Conservation (phyloP, 2,329 filamentous ascomycete species). For the Huntiella moniliformis region DNA sequence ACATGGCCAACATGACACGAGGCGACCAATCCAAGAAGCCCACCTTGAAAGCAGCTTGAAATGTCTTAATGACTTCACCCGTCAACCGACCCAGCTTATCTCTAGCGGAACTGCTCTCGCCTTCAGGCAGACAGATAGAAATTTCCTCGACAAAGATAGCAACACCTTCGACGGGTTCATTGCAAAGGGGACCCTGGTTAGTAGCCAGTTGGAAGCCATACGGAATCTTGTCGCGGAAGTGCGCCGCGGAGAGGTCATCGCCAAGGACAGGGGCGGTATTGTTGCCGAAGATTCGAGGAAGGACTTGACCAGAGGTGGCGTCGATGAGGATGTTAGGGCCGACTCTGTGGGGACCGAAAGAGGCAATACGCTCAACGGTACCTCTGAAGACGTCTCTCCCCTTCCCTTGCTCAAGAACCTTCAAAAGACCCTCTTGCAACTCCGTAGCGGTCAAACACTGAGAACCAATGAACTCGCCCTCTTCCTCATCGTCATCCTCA, state of each 20-base stretch:
- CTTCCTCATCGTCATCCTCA: conserved; percentile 19
- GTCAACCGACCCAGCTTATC: conserved; percentile 53
- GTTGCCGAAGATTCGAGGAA: conserved; percentile 46
- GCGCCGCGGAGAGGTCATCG: conserved; percentile 37
- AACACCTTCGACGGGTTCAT: conserved; percentile 82
- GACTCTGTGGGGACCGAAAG: conserved; percentile 69
- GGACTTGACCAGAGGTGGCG: conserved; percentile 48
- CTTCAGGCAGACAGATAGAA: conserved; percentile 35
- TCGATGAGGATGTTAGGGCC: conserved; percentile 87
- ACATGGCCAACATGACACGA: conserved; percentile 91
- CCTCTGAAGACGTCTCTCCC: conserved; percentile 60
- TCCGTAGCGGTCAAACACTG: conserved; percentile 52
- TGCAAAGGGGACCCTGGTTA: conserved; percentile 72
- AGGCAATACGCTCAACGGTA: conserved; percentile 61
- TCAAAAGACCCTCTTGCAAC: conserved; percentile 53
- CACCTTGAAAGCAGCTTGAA: conserved; percentile 63
- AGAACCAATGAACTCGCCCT: conserved; percentile 36
- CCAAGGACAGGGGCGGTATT: conserved; percentile 23
- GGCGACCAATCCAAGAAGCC: conserved; percentile 94
- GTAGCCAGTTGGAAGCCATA: conserved; percentile 92
- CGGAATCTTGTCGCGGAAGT: conserved; percentile 75
- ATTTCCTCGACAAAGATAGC: conserved; percentile 81
- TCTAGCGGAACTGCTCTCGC: conserved; percentile 30
- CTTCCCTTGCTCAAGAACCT: conserved; percentile 51
- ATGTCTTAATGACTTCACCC: conserved; percentile 79